Evolutionary conservation across 2,329 filamentous ascomycete genomes (phyloP).

Genomic region (Xylariaceae sp.): DNA sequence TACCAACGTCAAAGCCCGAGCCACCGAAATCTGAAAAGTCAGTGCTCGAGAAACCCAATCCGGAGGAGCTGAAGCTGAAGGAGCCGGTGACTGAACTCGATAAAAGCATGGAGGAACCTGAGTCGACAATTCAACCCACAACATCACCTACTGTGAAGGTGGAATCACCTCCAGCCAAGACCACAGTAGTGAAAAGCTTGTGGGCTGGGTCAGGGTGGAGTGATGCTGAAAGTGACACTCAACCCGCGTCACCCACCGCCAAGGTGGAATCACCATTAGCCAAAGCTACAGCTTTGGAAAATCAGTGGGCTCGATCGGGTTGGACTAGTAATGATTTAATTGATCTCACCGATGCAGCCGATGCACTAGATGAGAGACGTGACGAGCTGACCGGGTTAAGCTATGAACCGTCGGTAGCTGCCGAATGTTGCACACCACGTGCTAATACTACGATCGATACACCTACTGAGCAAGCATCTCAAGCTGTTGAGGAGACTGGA

Average conservation of each 20-base stretch:
- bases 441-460: too few relatives aligned
- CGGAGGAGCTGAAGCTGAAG: neutral
- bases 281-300: neutral
- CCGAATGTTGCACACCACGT: neutral
- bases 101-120: neutral
- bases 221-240: too few relatives aligned
- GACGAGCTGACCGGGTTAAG: neutral
- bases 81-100: neutral
- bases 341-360: neutral
- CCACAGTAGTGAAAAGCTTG: too few relatives aligned
- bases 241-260: too few relatives aligned
- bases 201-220: too few relatives aligned
- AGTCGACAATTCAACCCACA: neutral
- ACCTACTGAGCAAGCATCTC: too few relatives aligned
- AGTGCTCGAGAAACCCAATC: neutral
- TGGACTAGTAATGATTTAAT: slow-evolving; percentile 8
- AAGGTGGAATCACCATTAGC: too few relatives aligned
- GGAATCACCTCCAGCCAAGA: neutral
- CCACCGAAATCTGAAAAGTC: too few relatives aligned
- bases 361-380: too few relatives aligned
- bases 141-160: neutral
- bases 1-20: neutral
- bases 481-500: neutral
- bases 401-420: neutral
- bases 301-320: neutral